Evolutionary conservation across 306 rosid genomes (phyloP).

Genomic region (Gleditsia sinensis): DNA sequence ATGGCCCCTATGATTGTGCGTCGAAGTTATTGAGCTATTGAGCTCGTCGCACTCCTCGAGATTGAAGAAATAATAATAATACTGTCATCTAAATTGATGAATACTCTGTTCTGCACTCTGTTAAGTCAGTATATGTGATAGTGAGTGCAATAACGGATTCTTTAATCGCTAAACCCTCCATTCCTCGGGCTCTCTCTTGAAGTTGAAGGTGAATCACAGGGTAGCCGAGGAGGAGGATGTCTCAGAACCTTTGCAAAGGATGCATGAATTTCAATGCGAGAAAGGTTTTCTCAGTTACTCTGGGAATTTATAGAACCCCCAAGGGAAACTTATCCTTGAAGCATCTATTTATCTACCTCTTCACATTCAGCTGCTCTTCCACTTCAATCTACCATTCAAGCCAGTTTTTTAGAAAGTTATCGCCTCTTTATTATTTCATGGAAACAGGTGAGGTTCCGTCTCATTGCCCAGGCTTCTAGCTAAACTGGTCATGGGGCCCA

Average conservation of each 20-base stretch:
- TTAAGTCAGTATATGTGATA: too few relatives aligned
- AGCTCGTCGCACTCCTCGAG: too few relatives aligned
- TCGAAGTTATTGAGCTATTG: too few relatives aligned
- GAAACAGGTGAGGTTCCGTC: background rate
- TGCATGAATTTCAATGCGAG: background rate
- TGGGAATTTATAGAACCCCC: constrained; percentile 22
- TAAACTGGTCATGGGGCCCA: too few relatives aligned
- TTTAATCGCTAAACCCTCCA: too few relatives aligned
- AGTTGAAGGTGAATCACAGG: background rate
- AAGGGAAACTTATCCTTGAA: constrained; percentile 32
- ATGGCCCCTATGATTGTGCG: too few relatives aligned
- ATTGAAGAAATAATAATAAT: too few relatives aligned
- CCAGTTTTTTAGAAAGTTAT: background rate
- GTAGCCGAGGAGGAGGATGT: background rate
- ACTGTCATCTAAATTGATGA: too few relatives aligned
- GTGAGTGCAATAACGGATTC: too few relatives aligned
- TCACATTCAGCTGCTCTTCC: constrained; percentile 44
- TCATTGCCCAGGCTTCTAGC: background rate
- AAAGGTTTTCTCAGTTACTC: background rate
- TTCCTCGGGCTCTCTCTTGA: background rate
- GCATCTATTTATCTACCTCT: constrained; percentile 8
- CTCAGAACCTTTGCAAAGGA: background rate
- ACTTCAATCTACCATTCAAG: constrained; percentile 49
- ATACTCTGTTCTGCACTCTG: too few relatives aligned
- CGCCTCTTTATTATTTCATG: background rate